Conservation (phyloP, 768 basidiomycete species). For the Mrakia blollopis region DNA sequence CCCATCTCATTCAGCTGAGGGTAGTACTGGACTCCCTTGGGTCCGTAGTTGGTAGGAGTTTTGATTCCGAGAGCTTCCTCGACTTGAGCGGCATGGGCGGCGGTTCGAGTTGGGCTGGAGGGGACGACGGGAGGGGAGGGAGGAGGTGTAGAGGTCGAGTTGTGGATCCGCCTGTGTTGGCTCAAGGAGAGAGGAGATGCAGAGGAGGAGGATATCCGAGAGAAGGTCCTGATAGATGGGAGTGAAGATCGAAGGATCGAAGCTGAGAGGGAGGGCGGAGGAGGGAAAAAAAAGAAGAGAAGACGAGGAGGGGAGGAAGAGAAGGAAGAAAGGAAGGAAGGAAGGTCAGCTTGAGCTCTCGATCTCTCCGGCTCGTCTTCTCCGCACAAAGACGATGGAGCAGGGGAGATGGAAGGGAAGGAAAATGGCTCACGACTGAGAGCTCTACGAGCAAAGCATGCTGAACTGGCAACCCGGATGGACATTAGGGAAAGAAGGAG, state of each 20-base stretch:
- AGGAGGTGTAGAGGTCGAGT: not conserved
- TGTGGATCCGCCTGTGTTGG: not conserved
- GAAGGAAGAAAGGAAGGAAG: not conserved
- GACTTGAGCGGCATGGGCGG: not conserved
- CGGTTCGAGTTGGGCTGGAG: not conserved
- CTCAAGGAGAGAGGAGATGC: not conserved
- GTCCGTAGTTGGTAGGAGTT: not conserved
- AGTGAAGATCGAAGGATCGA: not conserved
- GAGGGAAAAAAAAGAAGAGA: not conserved
- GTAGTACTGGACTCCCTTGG: not conserved
- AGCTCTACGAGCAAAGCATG: not conserved
- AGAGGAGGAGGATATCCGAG: not conserved
- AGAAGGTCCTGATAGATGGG: not conserved
- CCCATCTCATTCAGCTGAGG: not conserved
- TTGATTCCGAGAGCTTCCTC: not conserved
- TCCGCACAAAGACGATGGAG: not conserved
- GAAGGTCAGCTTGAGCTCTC: not conserved
- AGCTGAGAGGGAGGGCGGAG: not conserved
- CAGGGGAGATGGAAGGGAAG: not conserved
- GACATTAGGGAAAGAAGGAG: too few species aligned
- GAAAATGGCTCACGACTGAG: not conserved
- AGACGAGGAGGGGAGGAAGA: too few species aligned
- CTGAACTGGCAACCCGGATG: too few species aligned
- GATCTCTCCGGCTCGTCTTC: not conserved
- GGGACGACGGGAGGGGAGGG: not conserved